Conservation (phyloP, 2,329 filamentous ascomycete species). For the Talaromyces sp. region DNA sequence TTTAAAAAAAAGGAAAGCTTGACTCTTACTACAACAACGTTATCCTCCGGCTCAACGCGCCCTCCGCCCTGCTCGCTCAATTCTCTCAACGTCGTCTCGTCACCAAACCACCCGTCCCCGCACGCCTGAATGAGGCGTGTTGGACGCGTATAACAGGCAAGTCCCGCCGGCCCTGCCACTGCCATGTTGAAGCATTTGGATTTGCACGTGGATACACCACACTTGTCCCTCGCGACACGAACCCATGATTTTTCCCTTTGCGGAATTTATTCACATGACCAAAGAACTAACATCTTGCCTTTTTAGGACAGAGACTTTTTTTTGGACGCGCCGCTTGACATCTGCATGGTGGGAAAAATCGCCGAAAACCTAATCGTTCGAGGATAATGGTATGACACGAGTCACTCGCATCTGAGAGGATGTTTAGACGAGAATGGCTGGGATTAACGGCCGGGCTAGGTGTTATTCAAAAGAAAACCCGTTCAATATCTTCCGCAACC, state of each 20-base stretch:
- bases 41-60: constrained; percentile 14
- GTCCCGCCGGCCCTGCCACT: background rate
- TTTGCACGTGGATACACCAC: background rate
- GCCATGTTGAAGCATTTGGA: background rate
- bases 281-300: background rate
- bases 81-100: background rate
- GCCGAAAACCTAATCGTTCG: background rate
- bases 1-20: background rate
- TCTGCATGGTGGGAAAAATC: background rate
- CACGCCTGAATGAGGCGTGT: background rate
- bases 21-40: background rate
- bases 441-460: constrained; percentile 49
- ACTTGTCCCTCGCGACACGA: background rate
- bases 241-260: background rate
- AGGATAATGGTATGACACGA: constrained; percentile 6
- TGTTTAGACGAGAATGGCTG: background rate
- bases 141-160: background rate
- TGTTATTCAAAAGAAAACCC: constrained; percentile 93
- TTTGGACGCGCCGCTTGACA: background rate
- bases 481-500: constrained; percentile 73
- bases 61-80: constrained; percentile 5
- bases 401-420: background rate
- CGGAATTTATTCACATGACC: background rate
- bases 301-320: background rate
- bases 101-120: background rate